Evolutionary conservation across 2,329 filamentous ascomycete species (phyloP).

Genomic region (Verticillium nubilum): DNA sequence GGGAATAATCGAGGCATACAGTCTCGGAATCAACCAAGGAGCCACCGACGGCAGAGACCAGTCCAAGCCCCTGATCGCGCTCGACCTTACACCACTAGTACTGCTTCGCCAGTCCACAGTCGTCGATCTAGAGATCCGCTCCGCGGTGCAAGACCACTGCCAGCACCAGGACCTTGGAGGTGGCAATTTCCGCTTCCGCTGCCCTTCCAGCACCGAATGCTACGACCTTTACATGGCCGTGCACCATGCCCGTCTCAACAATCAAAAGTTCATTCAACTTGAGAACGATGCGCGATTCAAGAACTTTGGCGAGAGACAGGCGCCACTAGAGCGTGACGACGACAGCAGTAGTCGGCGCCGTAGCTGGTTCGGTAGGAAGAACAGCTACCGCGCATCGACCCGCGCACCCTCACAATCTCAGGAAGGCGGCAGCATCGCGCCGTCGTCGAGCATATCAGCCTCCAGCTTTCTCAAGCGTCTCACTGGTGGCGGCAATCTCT

Average conservation of each 20-base stretch:
- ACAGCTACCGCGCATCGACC: constrained; percentile 59
- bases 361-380: constrained; percentile 58
- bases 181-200: constrained; percentile 85
- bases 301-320: constrained; percentile 59
- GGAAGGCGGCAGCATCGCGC: constrained; percentile 65
- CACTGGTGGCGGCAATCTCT: constrained; percentile 60
- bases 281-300: constrained; percentile 64
- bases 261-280: constrained; percentile 74
- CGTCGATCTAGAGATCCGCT: constrained; percentile 90
- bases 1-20: constrained; percentile 54
- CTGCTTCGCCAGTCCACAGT: constrained; percentile 86
- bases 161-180: constrained; percentile 61
- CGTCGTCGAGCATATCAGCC: constrained; percentile 57
- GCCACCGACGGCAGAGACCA: constrained; percentile 24
- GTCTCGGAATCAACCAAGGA: constrained; percentile 28
- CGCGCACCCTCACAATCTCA: constrained; percentile 62
- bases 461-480: constrained; percentile 75
- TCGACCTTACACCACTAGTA: constrained; percentile 88
- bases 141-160: constrained; percentile 69
- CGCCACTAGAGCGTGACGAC: constrained; percentile 41
- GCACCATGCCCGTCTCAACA: constrained; percentile 84
- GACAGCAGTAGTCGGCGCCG: constrained; percentile 40
- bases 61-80: constrained; percentile 51
- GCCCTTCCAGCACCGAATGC: constrained; percentile 70
- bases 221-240: constrained; percentile 79